Evolutionary conservation across 2,329 filamentous ascomycete genomes (phyloP), one percentile per base, ranked within the genome.

Genomic region (Trichophyton mentagrophytes): DNA sequence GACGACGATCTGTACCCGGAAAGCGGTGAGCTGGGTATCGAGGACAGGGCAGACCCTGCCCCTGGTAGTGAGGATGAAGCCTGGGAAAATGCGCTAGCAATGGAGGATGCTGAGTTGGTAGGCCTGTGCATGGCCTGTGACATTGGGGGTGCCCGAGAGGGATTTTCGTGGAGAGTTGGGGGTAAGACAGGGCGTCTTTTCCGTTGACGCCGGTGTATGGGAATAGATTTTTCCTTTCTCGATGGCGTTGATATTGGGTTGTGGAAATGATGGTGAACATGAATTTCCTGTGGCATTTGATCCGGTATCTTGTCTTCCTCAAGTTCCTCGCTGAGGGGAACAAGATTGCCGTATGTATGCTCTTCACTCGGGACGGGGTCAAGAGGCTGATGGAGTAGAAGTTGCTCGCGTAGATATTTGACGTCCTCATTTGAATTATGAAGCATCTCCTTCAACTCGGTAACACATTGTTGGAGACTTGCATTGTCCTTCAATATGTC

Each of bases 401-500:
- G 78, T 71, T 96, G 89, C 63, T 95, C 89, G 27, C 92, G 82
- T 20, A 99, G 76, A 49, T 82, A 83, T 70, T 96, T 90, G 2
- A 97, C 93, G 74, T 99, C 92, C 67, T 96, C 89, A 69, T 97
- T 95, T 2, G 92, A 96, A 70, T 84, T 90, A 68, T 90, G 82
- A 22, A 99, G 80, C 84, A 99, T 86, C 70, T 96, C 91, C 17
- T 91, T 82, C 56, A 99, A 77, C 75, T 99, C 93, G 59, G 91
- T 84, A 62, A 97, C 95, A 15, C 90, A 90, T 64, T 93, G 81
- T 72, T 99, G 93, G 51, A 99, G 77, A 67, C 90, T 96, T 8
- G 91, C 90, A 69, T 99, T 99, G 72, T 99, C 93, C 68, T 95
- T 87, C 17, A 99, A 78, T 61, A 99, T 88, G 71, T 97, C 93